phyloP scores from a whole-genome alignment of 371 early-diverging fungal species.

The Vairimorpha ceranae region DNA sequence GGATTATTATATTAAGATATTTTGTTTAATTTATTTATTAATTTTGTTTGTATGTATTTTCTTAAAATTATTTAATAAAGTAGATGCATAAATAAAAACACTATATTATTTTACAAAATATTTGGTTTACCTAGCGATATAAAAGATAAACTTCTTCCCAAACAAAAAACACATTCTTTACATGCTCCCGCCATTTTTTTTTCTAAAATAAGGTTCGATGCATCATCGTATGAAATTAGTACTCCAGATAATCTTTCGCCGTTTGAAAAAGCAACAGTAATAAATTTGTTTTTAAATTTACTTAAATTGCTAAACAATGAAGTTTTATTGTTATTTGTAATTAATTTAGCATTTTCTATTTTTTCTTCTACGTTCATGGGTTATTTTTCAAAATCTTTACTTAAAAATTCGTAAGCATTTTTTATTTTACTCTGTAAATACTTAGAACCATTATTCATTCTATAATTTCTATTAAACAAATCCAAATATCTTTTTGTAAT shows the following conservation, averaged over 20 bases:
- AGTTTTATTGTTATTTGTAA: constrained; percentile 15
- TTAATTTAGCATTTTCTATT: not conserved
- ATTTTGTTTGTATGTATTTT: constrained; percentile 6
- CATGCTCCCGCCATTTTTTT: constrained; percentile 10
- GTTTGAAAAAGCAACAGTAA: constrained; percentile 21
- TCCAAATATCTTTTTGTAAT: not conserved
- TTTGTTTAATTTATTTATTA: not conserved
- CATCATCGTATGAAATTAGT: constrained; percentile 18
- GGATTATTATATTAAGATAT: too few species aligned
- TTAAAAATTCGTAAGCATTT: constrained; percentile 16
- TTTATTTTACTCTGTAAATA: constrained; percentile 29
- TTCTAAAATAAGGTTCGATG: constrained; percentile 18
- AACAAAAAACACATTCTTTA: constrained; percentile 22
- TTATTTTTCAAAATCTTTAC: not conserved
- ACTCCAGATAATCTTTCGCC: constrained; percentile 9
- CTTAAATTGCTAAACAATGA: constrained; percentile 24
- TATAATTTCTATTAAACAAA: constrained; percentile 4
- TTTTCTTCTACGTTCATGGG: not conserved
- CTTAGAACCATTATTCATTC: constrained; percentile 9
- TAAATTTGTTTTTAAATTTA: constrained; percentile 18
- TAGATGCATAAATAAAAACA: too few species aligned
- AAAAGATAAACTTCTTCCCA: constrained; percentile 28
- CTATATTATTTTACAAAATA: too few species aligned
- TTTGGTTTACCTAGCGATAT: not conserved
- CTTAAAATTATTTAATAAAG: constrained; percentile 18